A percentile compares a stretch with the other conserved stretches of the same genome.
phyloP scores from a whole-genome alignment of 2,329 filamentous ascomycete genomes.

The Thielaviopsis euricoi region DNA sequence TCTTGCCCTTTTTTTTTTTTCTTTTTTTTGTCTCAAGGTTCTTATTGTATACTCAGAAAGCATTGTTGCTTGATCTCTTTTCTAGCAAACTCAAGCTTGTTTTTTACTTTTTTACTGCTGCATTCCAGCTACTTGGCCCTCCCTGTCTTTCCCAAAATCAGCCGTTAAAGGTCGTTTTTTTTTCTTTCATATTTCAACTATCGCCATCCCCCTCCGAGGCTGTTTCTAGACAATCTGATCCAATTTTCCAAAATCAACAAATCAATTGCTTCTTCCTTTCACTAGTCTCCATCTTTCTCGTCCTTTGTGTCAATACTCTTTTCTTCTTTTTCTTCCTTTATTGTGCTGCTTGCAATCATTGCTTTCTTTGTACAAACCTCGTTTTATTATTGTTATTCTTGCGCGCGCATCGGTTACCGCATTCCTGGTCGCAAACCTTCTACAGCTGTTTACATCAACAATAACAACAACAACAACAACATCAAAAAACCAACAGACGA shows the following conservation, averaged over 20 bases:
- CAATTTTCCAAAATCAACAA: background rate
- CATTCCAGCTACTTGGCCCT: background rate
- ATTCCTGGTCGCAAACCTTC: background rate
- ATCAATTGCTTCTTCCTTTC: background rate
- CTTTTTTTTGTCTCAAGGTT: background rate
- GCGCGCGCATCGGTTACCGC: background rate
- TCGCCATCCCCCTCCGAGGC: conserved; percentile 3
- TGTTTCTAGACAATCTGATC: background rate
- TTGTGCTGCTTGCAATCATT: background rate
- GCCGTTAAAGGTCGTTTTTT: no score
- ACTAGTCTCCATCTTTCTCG: conserved; percentile 5
- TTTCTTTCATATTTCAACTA: conserved; percentile 10
- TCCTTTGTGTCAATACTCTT: background rate
- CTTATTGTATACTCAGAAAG: background rate
- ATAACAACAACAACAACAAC: background rate
- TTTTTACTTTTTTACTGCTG: background rate
- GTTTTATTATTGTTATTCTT: no score
- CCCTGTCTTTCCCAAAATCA: background rate
- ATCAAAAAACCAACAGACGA: background rate
- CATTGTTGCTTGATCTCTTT: background rate
- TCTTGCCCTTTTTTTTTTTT: conserved; percentile 1
- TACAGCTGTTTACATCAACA: background rate
- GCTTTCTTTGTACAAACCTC: background rate
- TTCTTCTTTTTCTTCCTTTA: no score
- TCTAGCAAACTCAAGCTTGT: background rate